Percentiles rank a stretch among this genome's conserved stretches.
phyloP scores from a whole-genome alignment of 768 basidiomycete species.

The Amanita muscaria region DNA sequence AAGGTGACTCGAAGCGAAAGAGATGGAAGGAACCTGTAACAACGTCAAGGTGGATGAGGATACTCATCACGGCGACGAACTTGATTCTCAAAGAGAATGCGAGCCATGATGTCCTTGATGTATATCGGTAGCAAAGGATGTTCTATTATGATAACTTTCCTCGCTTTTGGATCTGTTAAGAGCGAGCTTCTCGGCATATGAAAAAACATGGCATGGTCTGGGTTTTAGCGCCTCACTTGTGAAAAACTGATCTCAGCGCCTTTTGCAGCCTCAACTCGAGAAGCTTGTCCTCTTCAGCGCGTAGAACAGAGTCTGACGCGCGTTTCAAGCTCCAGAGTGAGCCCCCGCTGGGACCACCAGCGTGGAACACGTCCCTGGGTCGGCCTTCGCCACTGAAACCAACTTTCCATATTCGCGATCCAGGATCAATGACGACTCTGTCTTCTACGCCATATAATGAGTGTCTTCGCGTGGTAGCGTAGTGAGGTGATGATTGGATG shows the following conservation, averaged over 20 bases:
- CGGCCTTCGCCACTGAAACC: conserved; percentile 95
- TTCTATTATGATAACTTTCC: conserved; percentile 91
- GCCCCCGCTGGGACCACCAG: conserved; percentile 31
- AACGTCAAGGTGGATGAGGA: too few relatives aligned
- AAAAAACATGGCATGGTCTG: neutral
- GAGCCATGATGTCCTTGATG: conserved; percentile 83
- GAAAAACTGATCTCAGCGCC: conserved; percentile 70
- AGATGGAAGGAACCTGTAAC: conserved; percentile 81
- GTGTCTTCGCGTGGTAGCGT: conserved; percentile 77
- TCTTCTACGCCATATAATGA: conserved; percentile 97
- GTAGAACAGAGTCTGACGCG: conserved; percentile 42
- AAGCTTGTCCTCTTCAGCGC: conserved; percentile 66
- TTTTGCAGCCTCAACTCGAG: conserved; percentile 63
- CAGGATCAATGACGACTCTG: conserved; percentile 89
- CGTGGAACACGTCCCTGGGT: conserved; percentile 80
- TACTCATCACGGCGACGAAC: too few relatives aligned
- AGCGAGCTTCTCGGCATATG: conserved; percentile 53
- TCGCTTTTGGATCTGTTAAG: conserved; percentile 88
- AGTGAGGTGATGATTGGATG: conserved; percentile 75
- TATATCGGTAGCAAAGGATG: conserved; percentile 79
- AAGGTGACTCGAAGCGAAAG: conserved; percentile 85
- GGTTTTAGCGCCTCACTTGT: conserved; percentile 50
- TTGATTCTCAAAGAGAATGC: conserved; percentile 86
- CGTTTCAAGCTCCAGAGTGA: conserved; percentile 56
- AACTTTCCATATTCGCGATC: conserved; percentile 91